Percentiles rank a stretch among this genome's conserved stretches.
phyloP scores from a whole-genome alignment of 2,329 filamentous ascomycete species.

The Chaetomiaceae sp. region DNA sequence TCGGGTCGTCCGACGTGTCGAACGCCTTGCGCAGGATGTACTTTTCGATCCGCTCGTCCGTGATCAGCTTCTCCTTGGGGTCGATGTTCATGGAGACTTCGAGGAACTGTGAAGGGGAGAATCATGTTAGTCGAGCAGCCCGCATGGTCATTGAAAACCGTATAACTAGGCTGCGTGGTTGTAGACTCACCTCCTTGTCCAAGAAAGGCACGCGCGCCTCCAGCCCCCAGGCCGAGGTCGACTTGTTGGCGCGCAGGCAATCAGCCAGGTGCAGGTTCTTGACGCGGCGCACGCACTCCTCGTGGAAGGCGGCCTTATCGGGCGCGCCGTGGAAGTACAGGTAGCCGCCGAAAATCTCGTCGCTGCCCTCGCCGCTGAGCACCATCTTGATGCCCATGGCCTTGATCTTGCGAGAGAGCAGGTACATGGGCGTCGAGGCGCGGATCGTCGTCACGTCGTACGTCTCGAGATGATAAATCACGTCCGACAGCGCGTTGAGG shows the following conservation, averaged over 20 bases:
- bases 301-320: constrained; percentile 86
- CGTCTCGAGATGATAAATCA: constrained; percentile 96
- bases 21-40: constrained; percentile 98
- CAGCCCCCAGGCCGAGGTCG: constrained; percentile 93
- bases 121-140: constrained; percentile 1
- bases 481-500: constrained; percentile 91
- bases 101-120: constrained; percentile 57
- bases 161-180: no score
- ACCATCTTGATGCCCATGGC: constrained; percentile 99
- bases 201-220: constrained; percentile 97
- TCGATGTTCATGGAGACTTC: constrained; percentile 91
- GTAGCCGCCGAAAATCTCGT: constrained; percentile 98
- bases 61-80: constrained; percentile 93
- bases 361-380: constrained; percentile 88
- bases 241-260: constrained; percentile 98
- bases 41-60: constrained; percentile 83
- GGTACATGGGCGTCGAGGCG: constrained; percentile 97
- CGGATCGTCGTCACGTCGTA: constrained; percentile 98
- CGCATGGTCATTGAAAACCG: no score
- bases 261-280: constrained; percentile 97
- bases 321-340: constrained; percentile 97
- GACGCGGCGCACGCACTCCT: constrained; percentile 86
- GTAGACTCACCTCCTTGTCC: constrained; percentile 75
- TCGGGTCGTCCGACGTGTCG: constrained; percentile 83
- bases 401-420: constrained; percentile 97